Percentiles rank a stretch among this genome's conserved stretches.
Evolutionary conservation across 768 basidiomycete species (phyloP).

Genomic region (Russula griseocarnosa): DNA sequence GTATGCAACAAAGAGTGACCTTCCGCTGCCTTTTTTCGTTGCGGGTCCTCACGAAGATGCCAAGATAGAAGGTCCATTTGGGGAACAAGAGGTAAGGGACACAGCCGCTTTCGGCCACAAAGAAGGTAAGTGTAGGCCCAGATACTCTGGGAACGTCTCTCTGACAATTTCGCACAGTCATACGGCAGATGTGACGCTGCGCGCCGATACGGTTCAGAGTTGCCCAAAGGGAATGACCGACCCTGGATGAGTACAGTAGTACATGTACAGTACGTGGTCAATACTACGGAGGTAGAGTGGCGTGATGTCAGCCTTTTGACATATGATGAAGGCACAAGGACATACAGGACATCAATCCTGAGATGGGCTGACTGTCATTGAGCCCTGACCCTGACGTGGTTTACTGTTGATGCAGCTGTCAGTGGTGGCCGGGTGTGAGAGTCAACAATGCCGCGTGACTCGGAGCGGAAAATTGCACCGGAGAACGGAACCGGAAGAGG

Average conservation of each 20-base stretch:
- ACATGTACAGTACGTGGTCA: neutral
- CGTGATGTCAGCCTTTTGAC: neutral
- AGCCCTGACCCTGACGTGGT: too few relatives aligned
- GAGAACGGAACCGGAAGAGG: neutral
- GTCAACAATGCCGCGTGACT: neutral
- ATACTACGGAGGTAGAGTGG: neutral
- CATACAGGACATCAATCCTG: neutral
- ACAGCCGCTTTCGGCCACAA: neutral
- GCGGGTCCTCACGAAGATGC: neutral
- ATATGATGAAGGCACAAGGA: neutral
- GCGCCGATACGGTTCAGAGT: neutral
- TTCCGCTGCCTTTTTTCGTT: too few relatives aligned
- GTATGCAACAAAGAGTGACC: neutral
- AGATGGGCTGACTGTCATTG: neutral
- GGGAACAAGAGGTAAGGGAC: neutral
- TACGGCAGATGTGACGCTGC: neutral
- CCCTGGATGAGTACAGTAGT: neutral
- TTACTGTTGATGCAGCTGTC: too few relatives aligned
- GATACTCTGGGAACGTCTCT: neutral
- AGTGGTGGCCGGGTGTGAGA: too few relatives aligned
- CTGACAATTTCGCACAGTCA: constrained; percentile 15
- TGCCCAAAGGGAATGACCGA: constrained; percentile 4
- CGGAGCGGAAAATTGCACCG: constrained; percentile 14
- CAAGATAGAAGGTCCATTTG: neutral
- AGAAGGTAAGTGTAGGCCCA: neutral